Conservation (phyloP, 805 yeast species). For the Myxozyma vanderwaltii region DNA sequence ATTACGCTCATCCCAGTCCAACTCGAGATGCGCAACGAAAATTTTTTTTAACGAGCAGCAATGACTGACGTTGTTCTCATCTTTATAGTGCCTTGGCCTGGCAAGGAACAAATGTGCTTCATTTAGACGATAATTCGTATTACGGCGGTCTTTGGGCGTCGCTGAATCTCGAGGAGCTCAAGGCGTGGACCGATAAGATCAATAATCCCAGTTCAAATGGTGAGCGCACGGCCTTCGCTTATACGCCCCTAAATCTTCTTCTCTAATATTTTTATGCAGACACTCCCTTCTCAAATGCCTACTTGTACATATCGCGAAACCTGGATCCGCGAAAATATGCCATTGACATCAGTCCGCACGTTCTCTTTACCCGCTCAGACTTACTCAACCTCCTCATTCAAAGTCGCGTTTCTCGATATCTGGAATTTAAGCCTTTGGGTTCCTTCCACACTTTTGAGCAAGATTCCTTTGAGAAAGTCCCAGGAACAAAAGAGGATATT, state of each 20-base stretch:
- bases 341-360: constrained; percentile 81
- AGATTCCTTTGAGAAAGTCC: constrained; percentile 82
- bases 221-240: constrained; percentile 12
- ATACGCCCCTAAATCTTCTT: background rate
- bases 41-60: background rate
- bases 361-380: constrained; percentile 89
- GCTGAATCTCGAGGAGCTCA: constrained; percentile 80
- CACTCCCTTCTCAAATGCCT: constrained; percentile 61
- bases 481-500: constrained; percentile 87
- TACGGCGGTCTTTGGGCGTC: constrained; percentile 92
- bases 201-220: constrained; percentile 44
- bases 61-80: background rate
- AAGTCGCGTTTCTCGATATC: constrained; percentile 84
- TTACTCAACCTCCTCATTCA: constrained; percentile 74
- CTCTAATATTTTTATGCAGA: background rate
- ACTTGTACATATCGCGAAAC: constrained; percentile 73
- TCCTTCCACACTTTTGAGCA: constrained; percentile 93
- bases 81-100: constrained; percentile 75
- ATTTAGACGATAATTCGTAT: constrained; percentile 78
- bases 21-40: too few species aligned
- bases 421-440: constrained; percentile 87
- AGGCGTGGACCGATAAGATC: constrained; percentile 73
- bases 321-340: constrained; percentile 76
- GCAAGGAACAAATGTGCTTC: constrained; percentile 96
- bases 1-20: too few species aligned